Base-by-base conservation (phyloP, 768 basidiomycete genomes). In the Leucosporidium creatinivorum region DNA sequence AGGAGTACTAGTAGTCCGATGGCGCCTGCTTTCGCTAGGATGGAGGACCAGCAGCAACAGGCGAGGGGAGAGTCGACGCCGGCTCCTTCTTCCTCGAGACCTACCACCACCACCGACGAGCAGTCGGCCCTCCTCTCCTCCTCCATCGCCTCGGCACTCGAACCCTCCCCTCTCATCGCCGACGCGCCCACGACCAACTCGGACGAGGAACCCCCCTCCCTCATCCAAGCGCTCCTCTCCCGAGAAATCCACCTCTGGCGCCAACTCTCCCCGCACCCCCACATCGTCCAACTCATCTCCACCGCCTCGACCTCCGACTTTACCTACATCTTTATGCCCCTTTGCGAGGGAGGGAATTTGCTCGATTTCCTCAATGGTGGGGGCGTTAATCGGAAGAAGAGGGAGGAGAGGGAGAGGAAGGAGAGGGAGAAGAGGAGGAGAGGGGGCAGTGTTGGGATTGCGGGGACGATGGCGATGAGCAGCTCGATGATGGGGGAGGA, bases 301-400 rank as follows among this genome's bases (percentile, higher is more conserved):
- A 79, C 80, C 23, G 79, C 83, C 61, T 84, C 86, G 73, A 84
- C 85, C 0, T 69, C 82, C 52, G 83, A 84, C 66, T 85, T 87
- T 61, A 86, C 87, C 74, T 92, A 85, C 75, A 88, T 91, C 78
- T 83, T 93, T 79, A 93, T 87, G 36, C 83, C 90, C 4, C 84
- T 84, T 71, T 93, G 91, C 74, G 88, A 89, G 18, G 88, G 88
- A 23, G 91, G 91, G 12, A 89, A 88, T 4, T 83, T 96, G 54
- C 88, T 87, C 75, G 87, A 91, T 75, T 89, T 91, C 66, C 82
- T 94, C 56, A 74, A 69, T 44, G 39, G 39, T 17, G 39, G 39
- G 13, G 39, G 39, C 8, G 39, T 44, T 3, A 44, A 44, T 44
- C 39, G 39, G 8, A 44, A 44, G 39, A 44, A 13, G 15, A 44